phyloP scores from a whole-genome alignment of 2,329 filamentous ascomycete genomes.

The Colletotrichum gigasporum region DNA sequence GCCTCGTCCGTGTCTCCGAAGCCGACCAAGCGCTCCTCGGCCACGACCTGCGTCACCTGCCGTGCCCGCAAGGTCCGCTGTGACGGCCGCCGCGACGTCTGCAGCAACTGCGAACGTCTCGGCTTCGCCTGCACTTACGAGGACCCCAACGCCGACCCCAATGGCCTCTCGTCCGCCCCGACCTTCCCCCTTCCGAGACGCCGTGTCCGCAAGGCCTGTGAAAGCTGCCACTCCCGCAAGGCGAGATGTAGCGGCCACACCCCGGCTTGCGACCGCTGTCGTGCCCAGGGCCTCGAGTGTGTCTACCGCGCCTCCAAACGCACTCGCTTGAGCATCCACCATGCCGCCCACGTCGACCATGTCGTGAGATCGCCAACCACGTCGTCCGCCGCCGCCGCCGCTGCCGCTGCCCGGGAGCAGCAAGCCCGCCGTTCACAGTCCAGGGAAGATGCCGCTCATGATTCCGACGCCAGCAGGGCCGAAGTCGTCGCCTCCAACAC shows the following conservation, averaged over 20 bases:
- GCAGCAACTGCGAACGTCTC: slow-evolving; percentile 67
- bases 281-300: slow-evolving; percentile 63
- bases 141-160: slow-evolving; percentile 52
- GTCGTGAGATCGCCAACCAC: slow-evolving; percentile 13
- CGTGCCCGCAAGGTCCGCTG: slow-evolving; percentile 67
- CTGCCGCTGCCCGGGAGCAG: slow-evolving; percentile 7
- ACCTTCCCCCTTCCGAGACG: slow-evolving; percentile 53
- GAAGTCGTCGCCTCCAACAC: slow-evolving; percentile 45
- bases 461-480: slow-evolving; percentile 25
- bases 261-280: slow-evolving; percentile 63
- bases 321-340: slow-evolving; percentile 23
- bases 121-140: slow-evolving; percentile 68
- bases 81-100: slow-evolving; percentile 62
- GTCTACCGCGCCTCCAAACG: slow-evolving; percentile 62
- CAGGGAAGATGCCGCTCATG: slow-evolving; percentile 22
- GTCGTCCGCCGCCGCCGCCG: slow-evolving; percentile 5
- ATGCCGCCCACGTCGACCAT: slow-evolving; percentile 10
- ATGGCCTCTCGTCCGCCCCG: slow-evolving; percentile 45
- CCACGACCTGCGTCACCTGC: slow-evolving; percentile 64
- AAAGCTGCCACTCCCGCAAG: slow-evolving; percentile 67
- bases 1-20: slow-evolving; percentile 31
- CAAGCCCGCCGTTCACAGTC: slow-evolving; percentile 15
- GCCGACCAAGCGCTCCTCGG: slow-evolving; percentile 49
- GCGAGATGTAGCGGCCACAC: slow-evolving; percentile 67
- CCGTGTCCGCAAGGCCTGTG: slow-evolving; percentile 65